These are phyloP conservation scores for Amanita fuliginea DNA, from an alignment of 768 basidiomycete genomes.

Conservation along the genomic window DNA sequence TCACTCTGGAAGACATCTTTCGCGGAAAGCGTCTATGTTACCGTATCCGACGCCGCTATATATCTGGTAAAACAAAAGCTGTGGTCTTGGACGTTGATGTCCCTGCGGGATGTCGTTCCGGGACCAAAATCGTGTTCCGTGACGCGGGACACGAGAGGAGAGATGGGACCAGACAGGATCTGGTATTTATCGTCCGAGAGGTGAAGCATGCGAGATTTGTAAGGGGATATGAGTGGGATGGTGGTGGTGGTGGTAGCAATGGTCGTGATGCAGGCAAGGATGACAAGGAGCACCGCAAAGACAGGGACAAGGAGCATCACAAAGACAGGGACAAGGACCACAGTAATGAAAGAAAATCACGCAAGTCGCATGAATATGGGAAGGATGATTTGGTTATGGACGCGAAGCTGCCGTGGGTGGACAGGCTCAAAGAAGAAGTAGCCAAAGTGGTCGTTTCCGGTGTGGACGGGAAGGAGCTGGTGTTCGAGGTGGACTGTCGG, in stretches of 20 bases:
- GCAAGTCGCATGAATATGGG: conserved; percentile 32
- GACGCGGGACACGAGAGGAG: conserved; percentile 46
- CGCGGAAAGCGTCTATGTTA: conserved; percentile 38
- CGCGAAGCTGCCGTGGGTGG: conserved; percentile 43
- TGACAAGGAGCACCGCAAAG: neutral
- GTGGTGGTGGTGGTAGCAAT: neutral
- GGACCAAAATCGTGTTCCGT: conserved; percentile 42
- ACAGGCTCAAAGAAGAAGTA: conserved; percentile 30
- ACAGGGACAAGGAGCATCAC: no score
- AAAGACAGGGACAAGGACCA: neutral
- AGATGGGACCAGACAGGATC: conserved; percentile 46
- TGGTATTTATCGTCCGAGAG: conserved; percentile 49
- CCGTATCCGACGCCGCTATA: conserved; percentile 39
- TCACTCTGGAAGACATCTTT: conserved; percentile 49
- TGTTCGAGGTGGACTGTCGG: conserved; percentile 36
- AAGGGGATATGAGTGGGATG: conserved; percentile 3
- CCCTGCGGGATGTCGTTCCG: conserved; percentile 42
- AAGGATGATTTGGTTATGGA: conserved; percentile 38
- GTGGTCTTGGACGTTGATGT: conserved; percentile 42
- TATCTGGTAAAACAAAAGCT: conserved; percentile 31
- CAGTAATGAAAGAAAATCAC: neutral
- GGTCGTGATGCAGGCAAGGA: neutral
- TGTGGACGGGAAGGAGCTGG: conserved; percentile 38
- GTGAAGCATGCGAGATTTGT: conserved; percentile 29
- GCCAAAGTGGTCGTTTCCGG: conserved; percentile 37